Evolutionary conservation across 306 rosid species (phyloP).

Genomic region (Canavalia gladiata): DNA sequence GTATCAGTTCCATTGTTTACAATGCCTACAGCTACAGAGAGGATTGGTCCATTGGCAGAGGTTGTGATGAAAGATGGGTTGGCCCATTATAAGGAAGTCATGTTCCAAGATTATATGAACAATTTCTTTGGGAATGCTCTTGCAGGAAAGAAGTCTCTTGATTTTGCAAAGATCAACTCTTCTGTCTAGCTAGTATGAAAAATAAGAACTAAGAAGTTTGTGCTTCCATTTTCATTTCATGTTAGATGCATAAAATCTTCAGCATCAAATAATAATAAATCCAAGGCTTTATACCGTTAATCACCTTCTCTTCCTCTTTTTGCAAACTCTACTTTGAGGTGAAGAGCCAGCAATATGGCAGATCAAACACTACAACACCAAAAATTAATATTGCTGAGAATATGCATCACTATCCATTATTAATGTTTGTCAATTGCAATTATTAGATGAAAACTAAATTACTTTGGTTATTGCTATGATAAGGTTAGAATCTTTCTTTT

Average conservation of each 20-base stretch:
- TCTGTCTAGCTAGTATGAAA: background rate
- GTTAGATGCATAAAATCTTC: background rate
- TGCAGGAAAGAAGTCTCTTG: slow-evolving; percentile 71
- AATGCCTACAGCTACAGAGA: slow-evolving; percentile 45
- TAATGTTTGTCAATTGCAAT: too few species aligned
- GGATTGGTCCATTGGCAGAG: slow-evolving; percentile 61
- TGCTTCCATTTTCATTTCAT: background rate
- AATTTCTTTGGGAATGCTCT: slow-evolving; percentile 66
- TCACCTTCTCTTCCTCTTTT: background rate
- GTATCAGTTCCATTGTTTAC: slow-evolving; percentile 68
- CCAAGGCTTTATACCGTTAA: background rate
- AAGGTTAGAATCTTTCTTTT: too few species aligned
- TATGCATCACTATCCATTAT: too few species aligned
- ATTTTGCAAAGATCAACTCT: slow-evolving; percentile 51
- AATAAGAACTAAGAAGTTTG: background rate
- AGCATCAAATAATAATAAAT: background rate
- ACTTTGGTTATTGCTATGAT: too few species aligned
- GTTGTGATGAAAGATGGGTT: slow-evolving; percentile 59
- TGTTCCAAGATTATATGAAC: slow-evolving; percentile 65
- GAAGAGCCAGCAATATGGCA: background rate
- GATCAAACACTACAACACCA: background rate
- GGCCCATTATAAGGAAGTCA: slow-evolving; percentile 59
- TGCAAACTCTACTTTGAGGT: background rate
- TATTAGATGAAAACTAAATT: too few species aligned
- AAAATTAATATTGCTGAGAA: too few species aligned